Base-by-base conservation (phyloP, 2,329 filamentous ascomycete genomes). In the Cladophialophora bantiana region DNA sequence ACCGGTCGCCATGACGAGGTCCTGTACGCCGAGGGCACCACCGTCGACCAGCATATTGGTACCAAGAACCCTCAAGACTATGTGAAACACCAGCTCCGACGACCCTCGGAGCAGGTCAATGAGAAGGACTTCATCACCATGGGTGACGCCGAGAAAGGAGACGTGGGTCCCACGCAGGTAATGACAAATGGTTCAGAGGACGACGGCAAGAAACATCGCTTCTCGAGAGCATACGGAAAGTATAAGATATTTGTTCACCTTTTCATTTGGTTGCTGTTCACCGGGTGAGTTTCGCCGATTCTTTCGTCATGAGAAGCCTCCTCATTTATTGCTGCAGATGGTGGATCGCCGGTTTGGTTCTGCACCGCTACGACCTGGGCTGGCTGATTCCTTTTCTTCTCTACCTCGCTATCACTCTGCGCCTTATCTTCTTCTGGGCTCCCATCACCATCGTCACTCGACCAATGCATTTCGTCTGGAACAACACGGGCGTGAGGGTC, bases 311-410 rank as follows among this genome's bases (percentile, higher is more conserved):
- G 35, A 32, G 7, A 26, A 12, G 7, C 32, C 31, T 50, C 48
- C 34, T 53, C 38, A 52, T 65, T 59, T 26, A 36, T 36, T 1
- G 32, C 6, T 53, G n/a, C 53, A 70, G 68, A 59, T 93, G 91
- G 91, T 94, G 90, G 90, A 89, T 94, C 70, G 88, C 90, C 6
- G 87, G 89, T 62, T 81, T 94, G 56, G 83, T 93, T 66, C 82
- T 92, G 61, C 92, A 94, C 77, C 87, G 87, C 66, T 88, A 93
- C 74, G 88, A 93, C 74, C 84, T 85, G 78, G 92, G 92, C 74
- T 96, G 93, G 93, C 79, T 96, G 64, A 86, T 94, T 58, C 93
- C 93, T 0, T 95, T 96, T 79, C 83, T 96, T 59, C 76, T 97
- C 55, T 96, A 90, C 83, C 86, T 96, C 54, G 84, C 83, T 71